phyloP scores from a whole-genome alignment of 306 rosid genomes.

The Casuarina equisetifolia region DNA sequence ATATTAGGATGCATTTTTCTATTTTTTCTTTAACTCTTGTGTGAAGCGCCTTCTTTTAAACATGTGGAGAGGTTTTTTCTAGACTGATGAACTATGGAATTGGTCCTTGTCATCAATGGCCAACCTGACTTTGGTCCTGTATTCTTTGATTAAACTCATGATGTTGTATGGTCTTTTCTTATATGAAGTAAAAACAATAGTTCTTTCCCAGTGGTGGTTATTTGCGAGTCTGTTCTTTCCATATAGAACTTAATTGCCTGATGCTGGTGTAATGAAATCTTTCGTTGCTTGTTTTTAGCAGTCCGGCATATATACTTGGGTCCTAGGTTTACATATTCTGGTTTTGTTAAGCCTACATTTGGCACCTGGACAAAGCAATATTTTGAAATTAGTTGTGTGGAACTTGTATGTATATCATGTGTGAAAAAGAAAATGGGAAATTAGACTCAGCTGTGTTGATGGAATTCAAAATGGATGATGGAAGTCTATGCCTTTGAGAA shows the following conservation, averaged over 20 bases:
- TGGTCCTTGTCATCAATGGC: not conserved
- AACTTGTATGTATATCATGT: no score
- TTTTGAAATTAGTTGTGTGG: not conserved
- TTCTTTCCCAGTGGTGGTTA: not conserved
- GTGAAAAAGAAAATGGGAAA: not conserved
- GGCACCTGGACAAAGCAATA: not conserved
- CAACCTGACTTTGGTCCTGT: not conserved
- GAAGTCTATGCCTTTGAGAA: not conserved
- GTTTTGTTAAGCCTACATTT: not conserved
- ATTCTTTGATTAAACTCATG: no score
- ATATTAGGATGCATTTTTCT: no score
- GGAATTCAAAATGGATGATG: not conserved
- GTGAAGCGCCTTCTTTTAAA: not conserved
- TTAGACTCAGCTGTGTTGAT: not conserved
- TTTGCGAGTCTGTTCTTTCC: not conserved
- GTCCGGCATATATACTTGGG: not conserved
- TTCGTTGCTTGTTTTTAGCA: not conserved
- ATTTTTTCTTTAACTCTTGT: not conserved
- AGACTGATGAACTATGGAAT: not conserved
- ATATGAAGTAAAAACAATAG: not conserved
- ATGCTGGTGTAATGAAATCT: not conserved
- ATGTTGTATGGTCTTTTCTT: not conserved
- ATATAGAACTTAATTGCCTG: not conserved
- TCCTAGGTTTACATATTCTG: not conserved
- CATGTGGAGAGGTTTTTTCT: not conserved